phyloP scores from a whole-genome alignment of 257 asterid species.

The Salvia miltiorrhiza region DNA sequence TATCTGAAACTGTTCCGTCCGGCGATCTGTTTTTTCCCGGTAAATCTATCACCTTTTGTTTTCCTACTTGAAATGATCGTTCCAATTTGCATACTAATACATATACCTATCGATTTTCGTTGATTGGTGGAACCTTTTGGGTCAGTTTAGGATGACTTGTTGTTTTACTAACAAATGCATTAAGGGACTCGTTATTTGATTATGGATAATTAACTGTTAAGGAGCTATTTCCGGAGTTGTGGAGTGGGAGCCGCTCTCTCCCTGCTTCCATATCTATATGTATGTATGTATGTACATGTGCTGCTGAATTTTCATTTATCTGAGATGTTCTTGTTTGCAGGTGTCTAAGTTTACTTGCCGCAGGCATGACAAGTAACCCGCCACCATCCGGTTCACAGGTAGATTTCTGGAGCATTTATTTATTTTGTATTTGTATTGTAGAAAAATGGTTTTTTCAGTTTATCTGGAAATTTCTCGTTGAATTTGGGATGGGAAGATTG shows the following conservation, averaged over 20 bases:
- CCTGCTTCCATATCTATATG: not conserved
- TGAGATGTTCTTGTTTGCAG: constrained; percentile 21
- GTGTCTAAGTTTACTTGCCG: constrained; percentile 25
- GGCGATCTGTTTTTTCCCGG: constrained; percentile 14
- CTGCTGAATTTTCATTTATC: not conserved
- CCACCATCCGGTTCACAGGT: constrained; percentile 88
- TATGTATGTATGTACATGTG: not conserved
- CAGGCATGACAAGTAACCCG: constrained; percentile 67
- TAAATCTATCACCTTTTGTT: not conserved
- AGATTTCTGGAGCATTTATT: not conserved
- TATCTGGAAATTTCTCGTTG: not conserved
- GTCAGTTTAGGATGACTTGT: not conserved
- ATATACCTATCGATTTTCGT: not conserved
- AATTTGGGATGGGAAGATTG: not conserved
- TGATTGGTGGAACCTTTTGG: not conserved
- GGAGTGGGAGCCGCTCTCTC: constrained; percentile 6
- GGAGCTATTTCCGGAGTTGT: not conserved
- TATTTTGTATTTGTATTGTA: not conserved
- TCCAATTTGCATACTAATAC: not conserved
- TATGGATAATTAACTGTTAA: not conserved
- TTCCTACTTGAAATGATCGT: not conserved
- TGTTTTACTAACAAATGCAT: not conserved
- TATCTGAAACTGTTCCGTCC: not conserved
- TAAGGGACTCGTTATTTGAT: not conserved
- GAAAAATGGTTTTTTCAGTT: not conserved